These are phyloP conservation scores for Annulohypoxylon maeteangense DNA, from an alignment of 495 filamentous ascomycete genomes.

Conservation along the genomic window DNA sequence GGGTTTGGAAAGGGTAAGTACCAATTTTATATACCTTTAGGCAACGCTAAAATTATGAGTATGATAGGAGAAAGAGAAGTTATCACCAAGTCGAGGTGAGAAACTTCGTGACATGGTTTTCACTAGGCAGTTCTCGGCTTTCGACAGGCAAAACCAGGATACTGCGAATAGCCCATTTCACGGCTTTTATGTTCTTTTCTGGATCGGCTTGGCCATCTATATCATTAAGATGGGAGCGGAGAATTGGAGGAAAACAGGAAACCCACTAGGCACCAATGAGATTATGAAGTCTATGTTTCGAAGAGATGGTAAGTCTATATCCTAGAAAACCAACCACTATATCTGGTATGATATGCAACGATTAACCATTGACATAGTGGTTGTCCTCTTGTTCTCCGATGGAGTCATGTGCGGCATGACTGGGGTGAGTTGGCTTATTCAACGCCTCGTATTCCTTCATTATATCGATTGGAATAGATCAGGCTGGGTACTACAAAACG, in stretches of 20 bases:
- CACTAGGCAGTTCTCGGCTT: slow-evolving; percentile 73
- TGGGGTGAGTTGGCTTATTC: slow-evolving; percentile 67
- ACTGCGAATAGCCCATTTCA: slow-evolving; percentile 70
- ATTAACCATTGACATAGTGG: slow-evolving; percentile 48
- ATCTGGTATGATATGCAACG: not conserved
- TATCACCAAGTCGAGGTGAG: slow-evolving; percentile 47
- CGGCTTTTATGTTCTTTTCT: slow-evolving; percentile 82
- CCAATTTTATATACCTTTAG: not conserved
- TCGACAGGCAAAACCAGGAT: slow-evolving; percentile 72
- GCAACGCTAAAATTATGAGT: slow-evolving; percentile 5
- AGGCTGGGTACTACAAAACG: slow-evolving; percentile 76
- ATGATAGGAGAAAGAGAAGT: slow-evolving; percentile 43
- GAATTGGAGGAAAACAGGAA: slow-evolving; percentile 71
- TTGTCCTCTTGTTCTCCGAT: slow-evolving; percentile 72
- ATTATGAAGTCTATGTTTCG: slow-evolving; percentile 74
- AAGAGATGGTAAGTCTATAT: slow-evolving; percentile 57
- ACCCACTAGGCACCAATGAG: slow-evolving; percentile 71
- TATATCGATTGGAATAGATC: slow-evolving; percentile 69
- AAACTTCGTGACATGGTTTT: slow-evolving; percentile 75
- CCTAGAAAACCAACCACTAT: not conserved
- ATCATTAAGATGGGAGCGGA: slow-evolving; percentile 70
- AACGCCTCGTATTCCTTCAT: slow-evolving; percentile 63
- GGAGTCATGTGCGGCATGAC: slow-evolving; percentile 71
- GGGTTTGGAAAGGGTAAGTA: slow-evolving; percentile 56
- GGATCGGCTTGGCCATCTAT: slow-evolving; percentile 71